A percentile compares a stretch with the other conserved stretches of the same genome.
Conservation (phyloP, 768 basidiomycete genomes). For the Suillus fuscotomentosus region DNA sequence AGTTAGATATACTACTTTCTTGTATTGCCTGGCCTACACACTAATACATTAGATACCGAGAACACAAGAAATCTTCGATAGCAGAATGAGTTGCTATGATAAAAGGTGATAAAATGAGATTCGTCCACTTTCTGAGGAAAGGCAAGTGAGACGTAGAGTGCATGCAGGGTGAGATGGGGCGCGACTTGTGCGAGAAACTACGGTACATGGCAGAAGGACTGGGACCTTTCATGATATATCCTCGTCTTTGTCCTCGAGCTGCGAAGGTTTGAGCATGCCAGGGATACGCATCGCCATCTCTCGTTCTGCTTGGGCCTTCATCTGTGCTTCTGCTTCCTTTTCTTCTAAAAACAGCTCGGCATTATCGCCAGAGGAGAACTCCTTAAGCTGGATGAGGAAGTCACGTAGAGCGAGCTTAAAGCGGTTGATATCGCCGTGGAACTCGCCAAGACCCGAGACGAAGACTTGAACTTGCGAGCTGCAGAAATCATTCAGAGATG, state of each 20-base stretch:
- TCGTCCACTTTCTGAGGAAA: slow-evolving; percentile 23
- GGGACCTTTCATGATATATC: slow-evolving; percentile 48
- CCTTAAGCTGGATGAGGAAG: slow-evolving; percentile 97
- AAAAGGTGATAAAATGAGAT: slow-evolving; percentile 20
- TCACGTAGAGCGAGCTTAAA: slow-evolving; percentile 96
- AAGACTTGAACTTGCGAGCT: slow-evolving; percentile 76
- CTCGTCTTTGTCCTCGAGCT: slow-evolving; percentile 92
- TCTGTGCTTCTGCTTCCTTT: slow-evolving; percentile 82
- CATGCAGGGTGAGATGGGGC: slow-evolving; percentile 3
- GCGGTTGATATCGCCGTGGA: slow-evolving; percentile 76
- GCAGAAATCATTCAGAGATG: slow-evolving; percentile 12
- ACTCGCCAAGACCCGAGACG: slow-evolving; percentile 63
- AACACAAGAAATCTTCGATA: slow-evolving; percentile 29
- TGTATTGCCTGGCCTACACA: slow-evolving; percentile 31
- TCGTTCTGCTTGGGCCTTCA: slow-evolving; percentile 79
- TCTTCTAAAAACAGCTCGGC: slow-evolving; percentile 92
- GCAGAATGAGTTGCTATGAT: slow-evolving; percentile 23
- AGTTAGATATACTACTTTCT: slow-evolving; percentile 12
- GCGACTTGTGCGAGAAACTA: slow-evolving; percentile 29
- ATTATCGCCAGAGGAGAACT: slow-evolving; percentile 91
- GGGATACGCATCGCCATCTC: slow-evolving; percentile 91
- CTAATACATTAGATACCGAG: slow-evolving; percentile 38
- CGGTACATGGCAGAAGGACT: slow-evolving; percentile 24
- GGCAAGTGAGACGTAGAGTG: slow-evolving; percentile 16
- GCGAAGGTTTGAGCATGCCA: slow-evolving; percentile 96